These are phyloP conservation scores for Hyaloscypha variabilis DNA, from an alignment of 495 filamentous ascomycete genomes.

Conservation along the genomic window DNA sequence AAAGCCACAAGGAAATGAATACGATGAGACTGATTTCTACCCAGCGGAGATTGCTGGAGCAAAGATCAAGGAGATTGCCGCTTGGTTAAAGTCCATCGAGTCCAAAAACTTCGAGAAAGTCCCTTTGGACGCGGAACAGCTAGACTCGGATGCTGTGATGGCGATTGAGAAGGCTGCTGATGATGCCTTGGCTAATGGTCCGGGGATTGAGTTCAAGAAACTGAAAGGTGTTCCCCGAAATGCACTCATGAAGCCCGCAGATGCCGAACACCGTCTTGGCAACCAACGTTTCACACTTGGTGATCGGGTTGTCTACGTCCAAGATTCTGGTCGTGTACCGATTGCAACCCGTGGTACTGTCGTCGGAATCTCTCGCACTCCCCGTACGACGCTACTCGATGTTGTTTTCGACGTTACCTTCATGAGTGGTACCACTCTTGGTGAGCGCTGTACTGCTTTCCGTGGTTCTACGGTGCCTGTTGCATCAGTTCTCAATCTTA, in stretches of 20 bases:
- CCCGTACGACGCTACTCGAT: constrained; percentile 80
- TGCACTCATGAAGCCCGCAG: constrained; percentile 85
- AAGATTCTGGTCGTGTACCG: constrained; percentile 91
- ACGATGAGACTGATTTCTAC: constrained; percentile 76
- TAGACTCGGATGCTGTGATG: constrained; percentile 88
- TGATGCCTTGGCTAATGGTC: constrained; percentile 47
- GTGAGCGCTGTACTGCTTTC: constrained; percentile 92
- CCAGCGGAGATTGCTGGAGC: constrained; percentile 62
- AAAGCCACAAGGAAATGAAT: constrained; percentile 71
- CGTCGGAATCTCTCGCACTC: constrained; percentile 84
- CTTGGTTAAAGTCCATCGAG: constrained; percentile 89
- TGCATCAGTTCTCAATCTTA: constrained; percentile 83
- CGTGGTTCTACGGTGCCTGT: constrained; percentile 89
- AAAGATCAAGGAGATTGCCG: constrained; percentile 82
- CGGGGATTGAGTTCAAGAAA: constrained; percentile 60
- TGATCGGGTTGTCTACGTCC: constrained; percentile 90
- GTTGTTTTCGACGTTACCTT: constrained; percentile 92
- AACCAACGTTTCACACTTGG: constrained; percentile 85
- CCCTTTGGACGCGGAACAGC: constrained; percentile 90
- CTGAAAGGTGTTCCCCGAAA: constrained; percentile 78
- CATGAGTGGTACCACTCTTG: constrained; percentile 91
- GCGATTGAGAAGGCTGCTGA: constrained; percentile 80
- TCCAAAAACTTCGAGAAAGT: constrained; percentile 90
- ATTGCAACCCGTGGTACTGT: constrained; percentile 92
- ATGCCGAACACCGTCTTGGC: constrained; percentile 87